Conservation (phyloP, 208 protist species). For the Phytomonas francai region DNA sequence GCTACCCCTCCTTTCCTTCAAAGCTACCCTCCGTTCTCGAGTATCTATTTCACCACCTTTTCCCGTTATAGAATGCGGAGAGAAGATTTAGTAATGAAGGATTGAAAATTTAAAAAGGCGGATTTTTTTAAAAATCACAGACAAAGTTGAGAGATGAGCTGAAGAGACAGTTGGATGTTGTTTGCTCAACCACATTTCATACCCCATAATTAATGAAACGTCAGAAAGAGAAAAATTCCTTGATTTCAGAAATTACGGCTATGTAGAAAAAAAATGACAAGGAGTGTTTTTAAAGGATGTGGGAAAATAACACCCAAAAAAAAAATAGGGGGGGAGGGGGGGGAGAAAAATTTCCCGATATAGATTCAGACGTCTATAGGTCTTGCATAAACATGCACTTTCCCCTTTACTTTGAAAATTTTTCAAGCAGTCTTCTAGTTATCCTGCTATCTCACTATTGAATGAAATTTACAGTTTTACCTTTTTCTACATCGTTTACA, state of each 20-base stretch:
- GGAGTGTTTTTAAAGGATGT: not conserved
- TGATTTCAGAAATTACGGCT: too few species aligned
- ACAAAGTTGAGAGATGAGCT: not conserved
- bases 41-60: too few species aligned
- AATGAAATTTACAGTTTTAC: not conserved
- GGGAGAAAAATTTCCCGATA: not conserved
- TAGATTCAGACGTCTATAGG: too few species aligned
- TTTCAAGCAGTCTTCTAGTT: not conserved
- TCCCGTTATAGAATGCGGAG: too few species aligned
- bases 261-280: conserved; percentile 3
- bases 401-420: not conserved
- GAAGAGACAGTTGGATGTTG: not conserved
- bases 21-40: not conserved
- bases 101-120: conserved; percentile 6
- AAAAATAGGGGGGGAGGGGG: not conserved
- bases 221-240: too few species aligned
- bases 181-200: not conserved
- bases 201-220: too few species aligned
- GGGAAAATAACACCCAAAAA: conserved; percentile 16
- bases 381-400: too few species aligned
- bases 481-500: conserved; percentile 25
- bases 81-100: not conserved
- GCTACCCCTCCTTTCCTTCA: not conserved
- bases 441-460: not conserved
- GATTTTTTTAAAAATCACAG: not conserved